Evolutionary conservation across 352 stramenopile genomes (phyloP).

Genomic region (Pythium guiyangense): DNA sequence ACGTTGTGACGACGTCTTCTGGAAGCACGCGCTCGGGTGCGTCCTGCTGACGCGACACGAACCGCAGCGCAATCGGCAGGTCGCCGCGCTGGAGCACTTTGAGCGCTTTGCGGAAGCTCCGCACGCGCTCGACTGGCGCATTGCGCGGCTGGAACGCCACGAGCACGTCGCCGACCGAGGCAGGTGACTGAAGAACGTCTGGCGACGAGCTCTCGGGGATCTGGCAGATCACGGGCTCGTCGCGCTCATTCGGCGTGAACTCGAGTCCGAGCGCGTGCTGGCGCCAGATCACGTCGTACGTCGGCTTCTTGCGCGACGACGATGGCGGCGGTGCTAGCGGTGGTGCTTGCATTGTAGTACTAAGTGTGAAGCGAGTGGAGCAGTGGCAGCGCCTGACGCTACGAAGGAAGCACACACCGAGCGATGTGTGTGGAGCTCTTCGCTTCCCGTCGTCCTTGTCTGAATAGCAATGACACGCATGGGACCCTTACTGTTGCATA

Average conservation of each 20-base stretch:
- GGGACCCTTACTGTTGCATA: no score
- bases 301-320: slow-evolving; percentile 1
- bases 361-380: background rate
- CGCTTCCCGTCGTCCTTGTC: no score
- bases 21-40: slow-evolving; percentile 27
- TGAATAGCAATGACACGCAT: no score
- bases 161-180: slow-evolving; percentile 62
- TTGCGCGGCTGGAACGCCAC: slow-evolving; percentile 44
- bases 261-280: slow-evolving; percentile 48
- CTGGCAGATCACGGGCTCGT: slow-evolving; percentile 69
- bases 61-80: slow-evolving; percentile 59
- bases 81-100: slow-evolving; percentile 43
- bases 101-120: slow-evolving; percentile 45
- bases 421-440: no score
- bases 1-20: slow-evolving; percentile 33
- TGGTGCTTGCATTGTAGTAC: slow-evolving; percentile 1
- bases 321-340: no score
- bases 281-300: slow-evolving; percentile 63
- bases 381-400: background rate
- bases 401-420: background rate
- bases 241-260: slow-evolving; percentile 70
- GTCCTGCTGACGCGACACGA: slow-evolving; percentile 50
- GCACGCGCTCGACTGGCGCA: slow-evolving; percentile 25
- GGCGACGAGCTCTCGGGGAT: slow-evolving; percentile 40
- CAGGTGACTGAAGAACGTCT: slow-evolving; percentile 39